Base-by-base conservation (phyloP, 2,329 filamentous ascomycete genomes). In the Trichoderma cornu-damae region DNA sequence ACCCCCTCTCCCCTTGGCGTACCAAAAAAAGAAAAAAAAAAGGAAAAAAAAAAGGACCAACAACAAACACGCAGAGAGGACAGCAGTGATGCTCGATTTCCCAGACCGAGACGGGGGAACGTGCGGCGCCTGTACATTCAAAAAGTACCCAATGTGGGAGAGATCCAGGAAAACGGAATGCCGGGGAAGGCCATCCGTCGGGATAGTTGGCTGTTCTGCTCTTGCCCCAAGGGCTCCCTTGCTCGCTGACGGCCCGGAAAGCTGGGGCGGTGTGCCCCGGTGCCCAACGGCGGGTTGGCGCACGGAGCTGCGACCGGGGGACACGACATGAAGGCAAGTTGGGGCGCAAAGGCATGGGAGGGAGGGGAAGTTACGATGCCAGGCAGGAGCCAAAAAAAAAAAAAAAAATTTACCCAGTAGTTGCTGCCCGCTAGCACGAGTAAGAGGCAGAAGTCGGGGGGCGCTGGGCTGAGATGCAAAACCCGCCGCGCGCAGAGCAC, bases 231-330 rank as follows among this genome's bases (percentile, higher is more conserved):
- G 18, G 34, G 18, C 30, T 32, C 37, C 53, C 43, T 37, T 49
- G 34, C 34, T 49, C 22, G 40, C 50, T 59, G 56, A 42, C 49
- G 12, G 49, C 30, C 49, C 56, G 56, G 56, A 58, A 58, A 46
- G 38, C 49, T 58, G 49, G 56, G 49, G 56, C 56, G 56, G 56
- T 58, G 56, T 54, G 56, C 56, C 56, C 38, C 49, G 56, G 47
- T 57, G 54, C 54, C 54, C 54, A 51, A 57, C 54, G 30, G 47
- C 38, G 46, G 46, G 8, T 34, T 26, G 6, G 12, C 24, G 22
- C 14, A 12, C 5, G 24, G 35, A 12, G 48, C 16, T 16, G 26
- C 26, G 37, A 44, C 35, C 14, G 37, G 49, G 49, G 8, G 16
- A n/a, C 14, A 18, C 35, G 18, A 28, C 24, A 30, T 46, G 43